Evolutionary conservation across 495 filamentous ascomycete genomes (phyloP).

Genomic region (Viridothelium virens): DNA sequence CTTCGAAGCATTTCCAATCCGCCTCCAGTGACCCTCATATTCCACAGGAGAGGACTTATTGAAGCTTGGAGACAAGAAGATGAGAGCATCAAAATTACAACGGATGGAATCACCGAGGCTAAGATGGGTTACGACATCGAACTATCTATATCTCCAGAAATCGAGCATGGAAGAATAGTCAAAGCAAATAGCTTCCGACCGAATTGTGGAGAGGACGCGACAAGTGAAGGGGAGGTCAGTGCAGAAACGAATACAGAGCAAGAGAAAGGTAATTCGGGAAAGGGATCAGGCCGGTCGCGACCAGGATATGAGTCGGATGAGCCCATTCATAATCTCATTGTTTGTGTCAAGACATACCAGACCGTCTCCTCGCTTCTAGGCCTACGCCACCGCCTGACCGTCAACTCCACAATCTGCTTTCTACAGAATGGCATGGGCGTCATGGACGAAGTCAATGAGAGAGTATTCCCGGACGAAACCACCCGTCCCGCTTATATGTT

Average conservation of each 20-base stretch:
- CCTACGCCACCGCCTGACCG: constrained; percentile 59
- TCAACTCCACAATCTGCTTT: constrained; percentile 67
- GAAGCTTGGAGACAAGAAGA: constrained; percentile 33
- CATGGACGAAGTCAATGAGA: constrained; percentile 60
- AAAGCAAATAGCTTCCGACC: constrained; percentile 2
- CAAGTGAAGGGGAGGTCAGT: neutral
- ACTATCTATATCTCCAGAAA: constrained; percentile 25
- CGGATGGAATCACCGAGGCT: constrained; percentile 33
- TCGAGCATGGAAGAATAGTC: constrained; percentile 12
- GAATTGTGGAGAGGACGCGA: neutral
- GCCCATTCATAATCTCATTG: constrained; percentile 67
- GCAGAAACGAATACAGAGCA: neutral
- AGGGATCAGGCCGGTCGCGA: too few species aligned
- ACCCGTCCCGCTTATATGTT: constrained; percentile 67
- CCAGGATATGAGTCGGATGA: constrained; percentile 24
- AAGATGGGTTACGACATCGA: constrained; percentile 48
- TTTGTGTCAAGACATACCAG: constrained; percentile 55
- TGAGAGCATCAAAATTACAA: constrained; percentile 34
- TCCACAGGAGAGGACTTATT: constrained; percentile 40
- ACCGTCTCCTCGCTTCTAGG: constrained; percentile 49
- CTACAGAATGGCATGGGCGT: constrained; percentile 78
- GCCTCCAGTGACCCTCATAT: constrained; percentile 52
- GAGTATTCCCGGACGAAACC: constrained; percentile 56
- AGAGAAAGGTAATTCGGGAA: neutral
- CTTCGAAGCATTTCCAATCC: constrained; percentile 48